Base-by-base conservation (phyloP, 495 filamentous ascomycete species). In the Amphirosellinia nigrospora region DNA sequence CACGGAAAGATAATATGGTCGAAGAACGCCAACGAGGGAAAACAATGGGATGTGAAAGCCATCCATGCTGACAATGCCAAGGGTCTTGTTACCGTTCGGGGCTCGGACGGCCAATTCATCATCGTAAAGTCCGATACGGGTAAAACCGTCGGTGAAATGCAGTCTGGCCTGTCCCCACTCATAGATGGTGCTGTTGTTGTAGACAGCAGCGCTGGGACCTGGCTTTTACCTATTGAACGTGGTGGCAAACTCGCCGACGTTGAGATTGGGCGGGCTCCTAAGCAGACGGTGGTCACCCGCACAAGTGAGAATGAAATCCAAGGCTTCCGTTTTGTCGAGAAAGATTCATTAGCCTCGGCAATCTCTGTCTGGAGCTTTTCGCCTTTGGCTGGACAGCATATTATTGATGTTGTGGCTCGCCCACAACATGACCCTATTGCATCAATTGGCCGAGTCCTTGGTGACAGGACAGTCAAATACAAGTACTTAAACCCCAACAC, bases 401-500 rank as follows among this genome's bases (percentile, higher is more conserved):
- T 97, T 62, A 81, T 89, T 46, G 81, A 84, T 41, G 85, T 94
- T 36, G 89, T 88, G 16, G 80, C 89, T 32, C 86, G 92, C 38
- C 90, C 93, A 16, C 72, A 85, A 8, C 90, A 96, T 72, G 95
- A 98, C 70, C 93, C 93, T 4, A 90, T 97, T 52, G 95, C 96
- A 11, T 98, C 96, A 0, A 97, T 99, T 67, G 96, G 96, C 55
- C 91, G 93, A 69, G 96, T 97, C 23, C 88, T 98, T 39, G 94
- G 93, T 61, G 90, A 98, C 74, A 90, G 96, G 23, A 91, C 90
- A 1, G 96, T 99, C 48, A 86, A 97, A 69, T 99, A 98, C 87
- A 99, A 99, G 82, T 98, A 98, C 78, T 82, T 99, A 30, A 96
- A 94, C 80, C 90, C 92, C 1, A 98, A 98, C 79, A 84, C 94